phyloP scores from a whole-genome alignment of 2,329 filamentous ascomycete species.

The Phyllosticta citribraziliensis region DNA sequence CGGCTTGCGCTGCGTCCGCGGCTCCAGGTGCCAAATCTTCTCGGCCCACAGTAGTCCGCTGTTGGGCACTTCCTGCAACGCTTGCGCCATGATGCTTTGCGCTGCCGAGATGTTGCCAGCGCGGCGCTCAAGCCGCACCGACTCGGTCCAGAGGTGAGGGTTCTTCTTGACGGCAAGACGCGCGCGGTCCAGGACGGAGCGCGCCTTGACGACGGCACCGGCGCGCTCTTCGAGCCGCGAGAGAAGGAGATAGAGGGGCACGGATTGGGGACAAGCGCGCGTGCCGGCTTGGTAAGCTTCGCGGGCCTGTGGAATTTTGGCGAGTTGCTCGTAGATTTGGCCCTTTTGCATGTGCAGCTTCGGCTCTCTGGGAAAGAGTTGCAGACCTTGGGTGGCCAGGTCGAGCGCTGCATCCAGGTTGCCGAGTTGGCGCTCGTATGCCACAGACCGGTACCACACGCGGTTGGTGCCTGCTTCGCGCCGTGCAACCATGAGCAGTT shows the following conservation, averaged over 20 bases:
- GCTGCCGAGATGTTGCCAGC: constrained; percentile 76
- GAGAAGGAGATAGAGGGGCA: constrained; percentile 83
- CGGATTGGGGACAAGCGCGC: constrained; percentile 72
- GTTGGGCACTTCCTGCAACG: constrained; percentile 80
- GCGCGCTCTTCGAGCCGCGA: constrained; percentile 77
- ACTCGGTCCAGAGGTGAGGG: constrained; percentile 80
- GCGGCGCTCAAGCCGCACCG: constrained; percentile 83
- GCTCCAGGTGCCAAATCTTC: constrained; percentile 89
- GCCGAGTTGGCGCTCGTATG: constrained; percentile 79
- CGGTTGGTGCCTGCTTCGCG: constrained; percentile 88
- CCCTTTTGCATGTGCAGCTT: constrained; percentile 99
- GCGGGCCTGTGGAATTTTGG: constrained; percentile 71
- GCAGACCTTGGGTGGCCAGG: constrained; percentile 75
- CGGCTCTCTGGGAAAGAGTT: constrained; percentile 71
- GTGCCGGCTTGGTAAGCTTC: constrained; percentile 86
- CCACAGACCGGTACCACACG: constrained; percentile 93
- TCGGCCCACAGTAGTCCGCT: constrained; percentile 87
- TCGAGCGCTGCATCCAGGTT: constrained; percentile 74
- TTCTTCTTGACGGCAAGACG: constrained; percentile 79
- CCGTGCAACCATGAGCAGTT: constrained; percentile 71
- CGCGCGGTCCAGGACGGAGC: constrained; percentile 85
- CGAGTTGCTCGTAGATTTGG: constrained; percentile 83
- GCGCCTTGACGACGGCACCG: constrained; percentile 79
- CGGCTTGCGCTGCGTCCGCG: constrained; percentile 84
- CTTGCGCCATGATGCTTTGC: constrained; percentile 85